Percentiles rank a stretch among this genome's conserved stretches.
phyloP scores from a whole-genome alignment of 1,284 basidiomycete species.

The Pisolithus thermaeus region DNA sequence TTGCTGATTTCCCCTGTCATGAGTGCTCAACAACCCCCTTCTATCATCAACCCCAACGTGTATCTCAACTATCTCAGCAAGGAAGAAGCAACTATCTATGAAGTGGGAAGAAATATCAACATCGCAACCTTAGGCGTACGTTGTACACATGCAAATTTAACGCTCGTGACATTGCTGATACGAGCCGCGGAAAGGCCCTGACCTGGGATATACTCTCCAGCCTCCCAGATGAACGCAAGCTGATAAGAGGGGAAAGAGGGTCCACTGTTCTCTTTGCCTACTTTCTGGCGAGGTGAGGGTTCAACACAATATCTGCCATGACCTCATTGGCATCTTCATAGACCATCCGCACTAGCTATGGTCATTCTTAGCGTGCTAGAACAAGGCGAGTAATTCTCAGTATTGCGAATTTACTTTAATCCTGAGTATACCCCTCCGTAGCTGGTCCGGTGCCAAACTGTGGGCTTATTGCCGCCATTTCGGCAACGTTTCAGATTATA shows the following conservation, averaged over 20 bases:
- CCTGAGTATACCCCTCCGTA: slow-evolving; percentile 1
- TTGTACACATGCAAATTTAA: background rate
- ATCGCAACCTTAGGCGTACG: slow-evolving; percentile 21
- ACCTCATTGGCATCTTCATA: slow-evolving; percentile 9
- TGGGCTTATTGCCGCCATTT: slow-evolving; percentile 7
- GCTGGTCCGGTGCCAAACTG: slow-evolving; percentile 22
- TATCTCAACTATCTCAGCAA: slow-evolving; percentile 25
- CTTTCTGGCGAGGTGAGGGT: slow-evolving; percentile 21
- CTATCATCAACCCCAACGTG: slow-evolving; percentile 16
- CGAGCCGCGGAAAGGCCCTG: slow-evolving; percentile 14
- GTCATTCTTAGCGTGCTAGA: slow-evolving; percentile 13
- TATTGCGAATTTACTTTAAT: background rate
- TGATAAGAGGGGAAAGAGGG: slow-evolving; percentile 13
- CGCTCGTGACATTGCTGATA: slow-evolving; percentile 6
- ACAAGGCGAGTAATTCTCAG: slow-evolving; percentile 14
- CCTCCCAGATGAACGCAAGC: slow-evolving; percentile 13
- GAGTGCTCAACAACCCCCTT: slow-evolving; percentile 1
- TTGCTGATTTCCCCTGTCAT: too few species aligned
- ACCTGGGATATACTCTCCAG: slow-evolving; percentile 24
- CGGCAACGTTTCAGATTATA: slow-evolving; percentile 16
- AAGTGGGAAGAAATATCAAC: slow-evolving; percentile 14
- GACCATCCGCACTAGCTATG: slow-evolving; percentile 15
- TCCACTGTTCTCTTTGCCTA: slow-evolving; percentile 21
- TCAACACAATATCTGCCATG: background rate
- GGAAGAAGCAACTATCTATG: slow-evolving; percentile 16